phyloP scores from a whole-genome alignment of 1,284 basidiomycete species.

The Mycosarcoma maydis region DNA sequence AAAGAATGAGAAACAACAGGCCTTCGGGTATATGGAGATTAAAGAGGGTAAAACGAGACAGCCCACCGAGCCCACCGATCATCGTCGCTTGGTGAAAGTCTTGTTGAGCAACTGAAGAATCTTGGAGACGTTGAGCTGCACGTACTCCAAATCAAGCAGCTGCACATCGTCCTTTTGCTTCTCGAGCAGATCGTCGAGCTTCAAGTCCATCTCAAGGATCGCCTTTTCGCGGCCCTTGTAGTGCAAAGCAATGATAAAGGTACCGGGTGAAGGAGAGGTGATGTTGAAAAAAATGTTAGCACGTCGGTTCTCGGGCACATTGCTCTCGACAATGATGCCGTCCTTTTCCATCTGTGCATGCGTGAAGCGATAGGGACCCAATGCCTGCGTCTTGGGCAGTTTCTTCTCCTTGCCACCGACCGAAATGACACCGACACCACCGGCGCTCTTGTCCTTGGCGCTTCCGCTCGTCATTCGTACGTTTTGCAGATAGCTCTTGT shows the following conservation, averaged over 20 bases:
- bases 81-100: constrained; percentile 61
- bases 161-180: constrained; percentile 99
- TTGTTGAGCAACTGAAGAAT: constrained; percentile 78
- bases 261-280: constrained; percentile 94
- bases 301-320: constrained; percentile 92
- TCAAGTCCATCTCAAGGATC: constrained; percentile 99
- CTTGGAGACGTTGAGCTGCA: constrained; percentile 94
- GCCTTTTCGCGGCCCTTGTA: constrained; percentile 99
- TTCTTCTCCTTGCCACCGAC: constrained; percentile 98
- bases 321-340: constrained; percentile 98
- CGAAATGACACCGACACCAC: constrained; percentile 90
- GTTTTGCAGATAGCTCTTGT: constrained; percentile 99
- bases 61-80: background rate
- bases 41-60: background rate
- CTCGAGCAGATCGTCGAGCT: constrained; percentile 97
- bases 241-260: constrained; percentile 97
- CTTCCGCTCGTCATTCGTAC: constrained; percentile 79
- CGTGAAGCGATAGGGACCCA: constrained; percentile 95
- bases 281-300: constrained; percentile 99
- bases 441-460: constrained; percentile 70
- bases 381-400: constrained; percentile 80
- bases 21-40: constrained; percentile 16
- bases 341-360: constrained; percentile 99
- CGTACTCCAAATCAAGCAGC: constrained; percentile 93
- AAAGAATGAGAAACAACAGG: background rate